Conservation (phyloP, 2,329 filamentous ascomycete genomes). For the Fusarium sp. region DNA sequence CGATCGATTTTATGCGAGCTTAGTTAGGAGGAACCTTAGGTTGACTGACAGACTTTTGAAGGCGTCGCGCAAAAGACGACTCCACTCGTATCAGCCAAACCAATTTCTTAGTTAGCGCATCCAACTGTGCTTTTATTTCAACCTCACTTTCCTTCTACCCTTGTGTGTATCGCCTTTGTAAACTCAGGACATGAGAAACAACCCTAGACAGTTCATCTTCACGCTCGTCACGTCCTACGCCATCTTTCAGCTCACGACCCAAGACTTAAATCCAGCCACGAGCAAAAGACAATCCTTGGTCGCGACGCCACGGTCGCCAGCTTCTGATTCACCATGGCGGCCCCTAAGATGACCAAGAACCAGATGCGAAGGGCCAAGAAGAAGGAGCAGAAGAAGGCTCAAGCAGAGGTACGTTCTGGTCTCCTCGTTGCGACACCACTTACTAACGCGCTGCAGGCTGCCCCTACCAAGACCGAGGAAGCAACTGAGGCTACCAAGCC, state of each 20-base stretch:
- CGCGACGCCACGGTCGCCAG: conserved; percentile 45
- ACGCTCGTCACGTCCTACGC: conserved; percentile 52
- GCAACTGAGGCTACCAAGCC: conserved; percentile 37
- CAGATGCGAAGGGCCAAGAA: conserved; percentile 93
- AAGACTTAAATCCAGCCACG: conserved; percentile 49
- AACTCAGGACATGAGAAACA: conserved; percentile 51
- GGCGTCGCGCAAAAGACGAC: conserved; percentile 29
- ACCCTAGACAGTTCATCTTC: conserved; percentile 55
- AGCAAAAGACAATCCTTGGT: conserved; percentile 45
- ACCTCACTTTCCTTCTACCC: neutral
- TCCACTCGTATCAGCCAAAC: conserved; percentile 33
- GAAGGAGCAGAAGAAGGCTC: conserved; percentile 86
- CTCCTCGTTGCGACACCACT: neutral
- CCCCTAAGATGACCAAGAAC: conserved; percentile 88
- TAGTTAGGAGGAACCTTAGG: neutral
- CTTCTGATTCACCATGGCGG: conserved; percentile 64
- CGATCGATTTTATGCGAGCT: conserved; percentile 1
- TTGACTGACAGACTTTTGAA: conserved; percentile 19
- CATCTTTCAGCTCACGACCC: conserved; percentile 54
- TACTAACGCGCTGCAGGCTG: conserved; percentile 42
- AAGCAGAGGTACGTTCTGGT: conserved; percentile 61
- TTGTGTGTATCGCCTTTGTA: neutral
- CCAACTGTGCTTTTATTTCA: conserved; percentile 16
- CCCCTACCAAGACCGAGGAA: conserved; percentile 33
- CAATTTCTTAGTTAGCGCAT: conserved; percentile 37